phyloP scores from a whole-genome alignment of 768 basidiomycete genomes.

The Podaxis mareebaensis region DNA sequence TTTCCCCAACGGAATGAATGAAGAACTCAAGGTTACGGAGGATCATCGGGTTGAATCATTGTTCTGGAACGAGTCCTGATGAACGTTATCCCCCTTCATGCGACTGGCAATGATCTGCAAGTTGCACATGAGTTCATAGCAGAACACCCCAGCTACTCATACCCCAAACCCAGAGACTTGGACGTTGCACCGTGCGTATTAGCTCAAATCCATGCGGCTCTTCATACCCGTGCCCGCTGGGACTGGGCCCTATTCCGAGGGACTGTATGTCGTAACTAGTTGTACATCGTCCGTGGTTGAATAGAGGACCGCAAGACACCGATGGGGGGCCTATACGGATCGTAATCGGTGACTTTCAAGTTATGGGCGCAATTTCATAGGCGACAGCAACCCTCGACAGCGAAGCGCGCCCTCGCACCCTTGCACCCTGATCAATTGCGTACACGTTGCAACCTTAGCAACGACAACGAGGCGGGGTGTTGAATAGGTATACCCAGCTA shows the following conservation, averaged over 20 bases:
- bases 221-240: no score
- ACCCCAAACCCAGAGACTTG: background rate
- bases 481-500: background rate
- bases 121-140: background rate
- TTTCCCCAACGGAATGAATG: no score
- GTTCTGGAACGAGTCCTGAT: no score
- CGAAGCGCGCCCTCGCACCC: background rate
- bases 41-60: no score
- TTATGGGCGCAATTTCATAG: constrained; percentile 2
- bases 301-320: background rate
- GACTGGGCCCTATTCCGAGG: no score
- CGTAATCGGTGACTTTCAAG: background rate
- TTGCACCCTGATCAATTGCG: background rate
- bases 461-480: background rate
- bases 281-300: background rate
- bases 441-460: constrained; percentile 1
- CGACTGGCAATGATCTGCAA: background rate
- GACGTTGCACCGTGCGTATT: background rate
- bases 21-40: no score
- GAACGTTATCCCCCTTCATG: background rate
- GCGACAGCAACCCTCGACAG: background rate
- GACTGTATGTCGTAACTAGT: background rate
- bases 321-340: background rate
- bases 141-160: background rate
- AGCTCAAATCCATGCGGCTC: background rate